Conservation (phyloP, 805 yeast genomes). For the Wickerhamiella cacticola region DNA sequence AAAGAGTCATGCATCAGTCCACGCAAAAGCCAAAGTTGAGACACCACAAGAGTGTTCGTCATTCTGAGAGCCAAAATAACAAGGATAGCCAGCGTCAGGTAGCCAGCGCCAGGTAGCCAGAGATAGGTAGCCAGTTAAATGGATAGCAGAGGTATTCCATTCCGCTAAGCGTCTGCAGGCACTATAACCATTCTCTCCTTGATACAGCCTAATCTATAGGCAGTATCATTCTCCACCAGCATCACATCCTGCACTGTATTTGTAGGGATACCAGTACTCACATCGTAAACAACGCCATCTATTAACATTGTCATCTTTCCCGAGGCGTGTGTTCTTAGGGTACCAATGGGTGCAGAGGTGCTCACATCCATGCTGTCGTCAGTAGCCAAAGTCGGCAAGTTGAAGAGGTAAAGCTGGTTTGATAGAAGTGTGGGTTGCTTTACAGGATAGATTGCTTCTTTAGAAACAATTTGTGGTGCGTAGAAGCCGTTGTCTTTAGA, state of each 20-base stretch:
- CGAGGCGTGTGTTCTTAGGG: constrained; percentile 64
- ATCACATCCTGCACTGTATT: constrained; percentile 65
- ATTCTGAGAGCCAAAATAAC: too few species aligned
- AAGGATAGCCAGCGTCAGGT: too few species aligned
- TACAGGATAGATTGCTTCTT: neutral
- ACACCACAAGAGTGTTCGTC: too few species aligned
- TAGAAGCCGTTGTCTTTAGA: constrained; percentile 3
- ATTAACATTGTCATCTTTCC: constrained; percentile 68
- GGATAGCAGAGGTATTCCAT: too few species aligned
- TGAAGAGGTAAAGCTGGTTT: constrained; percentile 32
- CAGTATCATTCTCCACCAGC: constrained; percentile 37
- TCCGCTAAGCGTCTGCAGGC: constrained; percentile 31
- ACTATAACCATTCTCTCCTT: constrained; percentile 46
- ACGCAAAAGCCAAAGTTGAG: too few species aligned
- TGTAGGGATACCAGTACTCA: constrained; percentile 57
- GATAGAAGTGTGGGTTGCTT: constrained; percentile 20
- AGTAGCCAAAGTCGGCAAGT: constrained; percentile 27
- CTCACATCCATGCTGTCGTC: constrained; percentile 12
- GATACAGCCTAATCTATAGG: constrained; percentile 43
- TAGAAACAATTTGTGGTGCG: constrained; percentile 8
- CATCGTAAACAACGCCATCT: constrained; percentile 58
- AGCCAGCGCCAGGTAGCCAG: too few species aligned
- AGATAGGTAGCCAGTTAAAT: too few species aligned
- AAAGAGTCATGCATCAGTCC: too few species aligned
- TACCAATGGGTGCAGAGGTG: constrained; percentile 54